Base-by-base conservation (phyloP, 257 asterid species). In the Verbena officinalis region DNA sequence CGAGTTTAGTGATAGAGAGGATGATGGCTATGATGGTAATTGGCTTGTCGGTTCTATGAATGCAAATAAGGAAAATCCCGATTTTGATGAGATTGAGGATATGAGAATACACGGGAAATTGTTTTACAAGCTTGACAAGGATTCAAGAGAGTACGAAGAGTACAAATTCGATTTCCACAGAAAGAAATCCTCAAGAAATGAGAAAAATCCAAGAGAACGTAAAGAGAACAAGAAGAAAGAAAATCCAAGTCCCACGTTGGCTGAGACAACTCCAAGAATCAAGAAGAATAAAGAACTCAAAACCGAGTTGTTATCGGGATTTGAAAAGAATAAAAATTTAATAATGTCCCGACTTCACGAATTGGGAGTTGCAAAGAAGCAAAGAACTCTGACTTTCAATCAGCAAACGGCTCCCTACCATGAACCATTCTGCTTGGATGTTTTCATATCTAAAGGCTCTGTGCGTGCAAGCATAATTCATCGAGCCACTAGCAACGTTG, bases 401-500 rank as follows among this genome's bases (percentile, higher is more conserved):
- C 96, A 92, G 70, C 81, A 67, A 54, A 89, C 96, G 2, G 89
- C 86, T 7, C 81, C 97, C 33, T 92, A 85, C 78, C 98, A 92
- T 15, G 89, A 86, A 43, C 98, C 96, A 0, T 87, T 87, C 76
- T 92, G 97, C 65, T 75, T 89, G 80, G 98, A 89, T 59, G 77
- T 89, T 45, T 80, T 74, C 49, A 59, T 92, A 19, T 80, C 96
- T 0, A 89, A 77, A 55, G 92, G 89, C 7, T 92, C 97, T 0
- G 89, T 81, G 5, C 85, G 97, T 42, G 97, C 96, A 9, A 74
- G 98, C 86, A 73, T 92, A 21, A 79, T 86, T 34, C 95, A 92
- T 46, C 86, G 97, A 4, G 88, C 87, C 38, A 87, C 97, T 43
- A 89, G 98, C 83, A 87, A 89, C 34, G 97, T 92, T 14, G 96